phyloP scores from a whole-genome alignment of 345 rosid species.

The Balakata baccata region DNA sequence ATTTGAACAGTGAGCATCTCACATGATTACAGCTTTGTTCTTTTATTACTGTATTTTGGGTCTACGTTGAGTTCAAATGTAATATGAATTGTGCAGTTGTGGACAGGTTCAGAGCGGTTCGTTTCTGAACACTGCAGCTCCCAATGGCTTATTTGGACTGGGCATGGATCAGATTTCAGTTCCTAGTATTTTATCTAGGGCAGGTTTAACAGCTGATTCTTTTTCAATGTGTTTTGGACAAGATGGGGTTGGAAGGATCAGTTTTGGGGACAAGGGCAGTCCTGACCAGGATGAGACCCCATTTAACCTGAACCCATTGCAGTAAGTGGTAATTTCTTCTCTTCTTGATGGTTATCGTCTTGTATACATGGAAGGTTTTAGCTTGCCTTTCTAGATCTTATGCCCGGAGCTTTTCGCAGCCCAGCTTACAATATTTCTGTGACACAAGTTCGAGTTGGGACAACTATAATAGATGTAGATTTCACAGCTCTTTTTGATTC shows the following conservation, averaged over 20 bases:
- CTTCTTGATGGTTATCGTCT: conserved; percentile 22
- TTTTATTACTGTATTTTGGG: not conserved
- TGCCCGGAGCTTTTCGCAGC: conserved; percentile 41
- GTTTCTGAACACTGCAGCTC: conserved; percentile 82
- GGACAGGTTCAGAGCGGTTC: conserved; percentile 95
- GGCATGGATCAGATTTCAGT: conserved; percentile 90
- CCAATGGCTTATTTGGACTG: conserved; percentile 77
- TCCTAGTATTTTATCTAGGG: conserved; percentile 73
- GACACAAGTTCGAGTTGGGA: conserved; percentile 66
- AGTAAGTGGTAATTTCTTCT: conserved; percentile 65
- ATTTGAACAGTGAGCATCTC: not conserved
- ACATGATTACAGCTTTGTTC: not conserved
- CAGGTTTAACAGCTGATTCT: conserved; percentile 68
- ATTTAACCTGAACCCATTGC: conserved; percentile 66
- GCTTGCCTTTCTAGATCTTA: conserved; percentile 11
- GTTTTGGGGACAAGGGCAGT: conserved; percentile 85
- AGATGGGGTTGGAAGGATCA: conserved; percentile 81
- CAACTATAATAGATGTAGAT: conserved; percentile 44
- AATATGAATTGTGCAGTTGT: conserved; percentile 65
- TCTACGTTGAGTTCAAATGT: conserved; percentile 29
- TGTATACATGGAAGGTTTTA: not conserved
- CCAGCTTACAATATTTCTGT: conserved; percentile 64
- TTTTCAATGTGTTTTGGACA: conserved; percentile 89
- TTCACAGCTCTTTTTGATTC: conserved; percentile 73
- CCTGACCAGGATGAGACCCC: conserved; percentile 81